Evolutionary conservation across 2,329 filamentous ascomycete genomes (phyloP).

Genomic region (Geosmithia morbida): DNA sequence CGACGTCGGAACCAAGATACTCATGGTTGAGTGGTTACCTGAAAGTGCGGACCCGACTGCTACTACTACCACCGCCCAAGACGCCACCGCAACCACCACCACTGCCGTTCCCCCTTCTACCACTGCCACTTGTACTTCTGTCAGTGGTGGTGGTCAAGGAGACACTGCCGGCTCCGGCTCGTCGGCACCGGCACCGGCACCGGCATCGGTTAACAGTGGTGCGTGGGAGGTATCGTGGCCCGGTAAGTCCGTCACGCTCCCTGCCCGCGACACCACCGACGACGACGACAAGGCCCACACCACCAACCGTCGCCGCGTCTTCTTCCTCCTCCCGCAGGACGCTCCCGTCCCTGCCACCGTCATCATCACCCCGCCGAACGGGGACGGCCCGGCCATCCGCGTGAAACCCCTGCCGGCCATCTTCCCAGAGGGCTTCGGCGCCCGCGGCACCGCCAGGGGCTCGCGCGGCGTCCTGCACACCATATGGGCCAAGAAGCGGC

Average conservation of each 20-base stretch:
- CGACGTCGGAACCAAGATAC: constrained; percentile 75
- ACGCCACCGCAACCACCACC: neutral
- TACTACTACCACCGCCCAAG: neutral
- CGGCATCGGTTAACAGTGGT: neutral
- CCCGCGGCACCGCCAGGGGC: constrained; percentile 37
- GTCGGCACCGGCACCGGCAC: neutral
- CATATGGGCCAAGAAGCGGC: constrained; percentile 74
- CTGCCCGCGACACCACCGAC: constrained; percentile 30
- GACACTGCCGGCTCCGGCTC: constrained; percentile 2
- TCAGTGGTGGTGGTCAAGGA: neutral
- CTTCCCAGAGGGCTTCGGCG: constrained; percentile 62
- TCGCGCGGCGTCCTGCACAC: constrained; percentile 77
- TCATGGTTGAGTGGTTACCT: constrained; percentile 82
- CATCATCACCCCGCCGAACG: constrained; percentile 36
- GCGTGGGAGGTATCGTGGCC: constrained; percentile 73
- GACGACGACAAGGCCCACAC: constrained; percentile 8
- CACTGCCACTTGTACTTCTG: neutral
- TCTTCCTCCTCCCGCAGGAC: constrained; percentile 67
- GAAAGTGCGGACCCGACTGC: constrained; percentile 1
- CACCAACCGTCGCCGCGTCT: constrained; percentile 44
- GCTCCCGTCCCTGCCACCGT: constrained; percentile 59
- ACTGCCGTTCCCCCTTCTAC: neutral
- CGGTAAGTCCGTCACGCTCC: constrained; percentile 59
- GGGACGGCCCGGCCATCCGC: constrained; percentile 23
- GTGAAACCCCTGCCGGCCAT: constrained; percentile 79